Evolutionary conservation across 108 stramenopile genomes (phyloP), one percentile per base, ranked within the genome.

Genomic region (Discostella pseudostelligera): DNA sequence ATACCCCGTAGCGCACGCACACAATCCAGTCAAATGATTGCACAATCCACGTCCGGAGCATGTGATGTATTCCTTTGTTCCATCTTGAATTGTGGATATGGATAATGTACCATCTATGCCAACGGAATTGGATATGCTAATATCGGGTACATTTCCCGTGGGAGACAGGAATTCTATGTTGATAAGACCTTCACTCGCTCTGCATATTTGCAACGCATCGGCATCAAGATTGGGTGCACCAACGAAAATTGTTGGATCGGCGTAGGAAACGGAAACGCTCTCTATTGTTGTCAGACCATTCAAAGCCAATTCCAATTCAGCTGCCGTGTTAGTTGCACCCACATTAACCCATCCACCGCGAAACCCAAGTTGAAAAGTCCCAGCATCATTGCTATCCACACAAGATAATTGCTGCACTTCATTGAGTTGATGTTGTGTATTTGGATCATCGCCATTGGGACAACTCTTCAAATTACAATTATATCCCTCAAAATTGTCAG

Each of bases 371-470:
- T 56, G 24, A 45, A 90, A 84, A 11, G 68, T 70, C 3, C 82
- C 82, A 12, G 59, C 55, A 26, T 80, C 78, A 46, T 72, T 54
- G 46, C 68, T 76, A 49, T 77, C 78, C 35, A 44, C 69, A 44
- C 81, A 81, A 43, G 49, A 65, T 11, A 88, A 11, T 40, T 65
- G 58, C 25, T 88, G 85, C 6, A 84, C 51, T 50, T 84, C 87
- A 57, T 84, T 72, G n/a, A 21, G 26, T 70, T 87, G 82, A 39
- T 70, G 72, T 43, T 76, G 70, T 19, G 78, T 79, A 25, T 81
- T 61, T 17, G 88, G 87, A 49, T 89, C 88, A 59, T 90, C 86
- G 24, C 88, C 90, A 19, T 56, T 43, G 21, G 87, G 87, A 69
- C 92, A 94, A 29, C 57, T 46, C 43, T 60, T 82, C 29, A 63